Conservation (phyloP, 1,139 yeast species). For the Geotrichum citri-aurantii region DNA sequence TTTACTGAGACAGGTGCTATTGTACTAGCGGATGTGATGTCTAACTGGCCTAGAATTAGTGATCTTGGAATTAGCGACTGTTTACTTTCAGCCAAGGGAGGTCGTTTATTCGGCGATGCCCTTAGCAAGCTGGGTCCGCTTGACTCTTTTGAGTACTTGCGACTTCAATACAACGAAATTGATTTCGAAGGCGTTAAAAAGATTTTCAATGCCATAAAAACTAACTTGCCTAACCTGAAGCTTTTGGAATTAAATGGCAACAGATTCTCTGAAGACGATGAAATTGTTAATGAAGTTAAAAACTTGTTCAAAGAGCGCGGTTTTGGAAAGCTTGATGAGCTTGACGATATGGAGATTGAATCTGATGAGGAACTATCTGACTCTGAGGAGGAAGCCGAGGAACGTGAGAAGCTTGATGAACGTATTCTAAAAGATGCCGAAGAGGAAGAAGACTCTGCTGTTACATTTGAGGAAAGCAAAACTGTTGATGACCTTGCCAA, state of each 20-base stretch:
- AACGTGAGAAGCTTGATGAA: slow-evolving; percentile 47
- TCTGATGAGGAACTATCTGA: slow-evolving; percentile 83
- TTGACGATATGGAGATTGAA: slow-evolving; percentile 89
- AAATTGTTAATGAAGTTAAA: slow-evolving; percentile 49
- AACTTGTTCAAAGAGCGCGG: slow-evolving; percentile 69
- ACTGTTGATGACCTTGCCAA: slow-evolving; percentile 57
- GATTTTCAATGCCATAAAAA: slow-evolving; percentile 48
- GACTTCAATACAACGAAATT: slow-evolving; percentile 86
- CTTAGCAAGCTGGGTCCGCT: slow-evolving; percentile 31
- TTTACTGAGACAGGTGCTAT: slow-evolving; percentile 78
- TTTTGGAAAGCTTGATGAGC: slow-evolving; percentile 76
- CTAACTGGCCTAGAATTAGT: slow-evolving; percentile 50
- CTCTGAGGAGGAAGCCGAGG: slow-evolving; percentile 62
- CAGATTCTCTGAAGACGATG: slow-evolving; percentile 74
- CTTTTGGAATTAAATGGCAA: slow-evolving; percentile 85
- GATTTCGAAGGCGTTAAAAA: slow-evolving; percentile 57
- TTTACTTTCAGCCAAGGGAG: slow-evolving; percentile 72
- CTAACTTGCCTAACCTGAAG: slow-evolving; percentile 57
- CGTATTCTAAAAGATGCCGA: slow-evolving; percentile 25
- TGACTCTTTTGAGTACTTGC: slow-evolving; percentile 49
- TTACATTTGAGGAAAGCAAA: slow-evolving; percentile 37
- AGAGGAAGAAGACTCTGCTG: slow-evolving; percentile 42
- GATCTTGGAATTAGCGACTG: slow-evolving; percentile 90
- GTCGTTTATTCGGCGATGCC: slow-evolving; percentile 43
- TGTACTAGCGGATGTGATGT: slow-evolving; percentile 58